Base-by-base conservation (phyloP, 352 stramenopile species). In the Lagenidium giganteum region DNA sequence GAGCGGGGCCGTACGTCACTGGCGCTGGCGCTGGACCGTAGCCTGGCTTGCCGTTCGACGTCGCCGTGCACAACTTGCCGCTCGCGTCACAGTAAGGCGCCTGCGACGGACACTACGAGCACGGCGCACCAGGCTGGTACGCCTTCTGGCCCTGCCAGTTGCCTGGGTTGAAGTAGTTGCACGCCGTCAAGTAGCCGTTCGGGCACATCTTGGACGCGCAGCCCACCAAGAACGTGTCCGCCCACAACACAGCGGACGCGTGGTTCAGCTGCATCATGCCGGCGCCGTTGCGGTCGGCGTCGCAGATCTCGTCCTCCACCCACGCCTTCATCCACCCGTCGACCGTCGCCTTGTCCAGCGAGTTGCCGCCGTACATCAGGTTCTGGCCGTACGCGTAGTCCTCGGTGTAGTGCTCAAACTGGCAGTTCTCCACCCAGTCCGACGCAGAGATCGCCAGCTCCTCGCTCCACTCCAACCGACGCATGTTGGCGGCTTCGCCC, bases 141-240 rank as follows among this genome's bases (percentile, higher is more conserved):
- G n/a, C n/a, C n/a, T n/a, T n/a, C n/a, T n/a, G n/a, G n/a, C n/a
- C n/a, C n/a, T n/a, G n/a, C n/a, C n/a, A n/a, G 30, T 57, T 57
- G 23, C 50, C 50, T 5, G 50, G 50, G 8, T 41, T 41, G 25
- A 33, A 57, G 30, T 57, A 57, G 42, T 57, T 47, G 42, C 50
- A 57, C 8, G 37, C 36, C 23, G 50, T 57, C 35, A 57, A 37
- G 16, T 51, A 35, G 18, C 50, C 50, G 42, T 57, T 57, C n/a
- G 50, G 50, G 31, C 50, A 57, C 50, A 41, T 51, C 4, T 57
- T 35, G 22, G 50, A 57, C 25, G 50, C 50, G 25, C 50, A 57
- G 29, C 50, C 50, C 1, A 57, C 42, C 8, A 42, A 48, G n/a
- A 36, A 25, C 5, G 50, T 57, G 14, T 51, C 41, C 8, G 50